Evolutionary conservation across 257 asterid species (phyloP), one percentile per base, ranked within the genome.

Genomic region (Solanum lycopersicoides): DNA sequence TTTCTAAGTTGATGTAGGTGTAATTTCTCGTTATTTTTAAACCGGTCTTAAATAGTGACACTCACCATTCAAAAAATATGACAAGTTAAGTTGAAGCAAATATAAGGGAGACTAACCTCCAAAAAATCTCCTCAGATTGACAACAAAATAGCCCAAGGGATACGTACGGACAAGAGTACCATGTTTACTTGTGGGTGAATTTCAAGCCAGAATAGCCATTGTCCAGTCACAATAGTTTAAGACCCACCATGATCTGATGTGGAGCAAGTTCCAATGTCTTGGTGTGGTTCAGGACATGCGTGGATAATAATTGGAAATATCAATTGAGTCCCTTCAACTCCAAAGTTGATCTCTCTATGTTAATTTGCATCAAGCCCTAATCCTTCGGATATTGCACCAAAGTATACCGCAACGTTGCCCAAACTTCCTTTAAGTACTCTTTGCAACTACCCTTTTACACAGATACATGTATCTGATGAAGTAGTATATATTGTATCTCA

Each of bases 221-320:
- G 53, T 94, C 93, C 90, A 93, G n/a, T 91, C 83, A 94, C 86
- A 42, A 94, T 88, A 12, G 97, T 91, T 45, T n/a, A n/a, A 94
- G 91, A 21, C n/a, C 89, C 94, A 50, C 95, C 95, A 82, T 94
- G 97, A 28, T 94, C 97, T 0, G 97, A 87, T 94, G 97, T 7
- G 91, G 89, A 9, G 94, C 94, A 4, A 93, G 86, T 21, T 96
- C 96, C 20, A 93, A 63, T 16, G 97, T 92, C 59, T 90, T 90
- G n/a, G 28, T 93, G 47, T 18, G 97, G 95, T 92, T 94, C 93
- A 3, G 97, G 97, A 86, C 97, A 93, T 25, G 93, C 91, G n/a
- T 18, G 96, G 97, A 76, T 93, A 94, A 82, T 77, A 91, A 76
- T 93, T 94, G 2, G 92, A 89, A 7, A 95, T 47, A 91, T 85